Base-by-base conservation (phyloP, 352 stramenopile genomes). In the Achlya hypogyna region DNA sequence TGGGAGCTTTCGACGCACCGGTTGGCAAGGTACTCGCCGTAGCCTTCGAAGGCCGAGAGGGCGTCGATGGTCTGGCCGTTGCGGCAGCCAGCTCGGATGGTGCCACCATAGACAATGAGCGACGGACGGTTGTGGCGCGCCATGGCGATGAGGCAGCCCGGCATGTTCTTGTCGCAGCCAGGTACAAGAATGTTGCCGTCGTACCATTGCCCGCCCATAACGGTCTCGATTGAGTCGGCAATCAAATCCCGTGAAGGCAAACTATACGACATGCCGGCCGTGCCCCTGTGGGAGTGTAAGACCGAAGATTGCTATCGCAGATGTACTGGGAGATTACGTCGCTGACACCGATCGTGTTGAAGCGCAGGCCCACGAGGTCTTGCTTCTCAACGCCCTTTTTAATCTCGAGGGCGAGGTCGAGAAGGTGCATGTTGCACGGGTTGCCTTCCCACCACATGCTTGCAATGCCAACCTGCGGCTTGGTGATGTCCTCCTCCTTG, bases 101-200 rank as follows among this genome's bases (percentile, higher is more conserved):
- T 99, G 38, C 97, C 97, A 38, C 97, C 97, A 80, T 99, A 99
- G 23, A 99, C 89, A 95, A 99, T 99, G 58, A 99, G 86, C 63
- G 87, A 86, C 18, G 96, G 96, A 27, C 96, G 87, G 78, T 99
- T 99, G 70, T 99, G 81, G 56, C 97, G 87, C 56, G 93, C 96
- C 97, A 99, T 99, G 63, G 96, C 96, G 71, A 99, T 99, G 40
- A 99, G 79, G 71, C 93, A 98, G 14, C 96, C 97, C 3, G 97
- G 97, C 96, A 99, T 99, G 83, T 99, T 99, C 83, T 99, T 99
- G 82, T 99, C 97, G 71, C 97, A 99, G 27, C 97, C 97, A 0
- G 97, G 96, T 54, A 99, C 88, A 35, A 95, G 96, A 69, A 99
- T 98, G 67, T 98, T 92, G 63, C 78, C 97, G 80, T 99, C 97